phyloP scores from a whole-genome alignment of 2,329 filamentous ascomycete genomes.

The Pseudopithomyces maydicus region DNA sequence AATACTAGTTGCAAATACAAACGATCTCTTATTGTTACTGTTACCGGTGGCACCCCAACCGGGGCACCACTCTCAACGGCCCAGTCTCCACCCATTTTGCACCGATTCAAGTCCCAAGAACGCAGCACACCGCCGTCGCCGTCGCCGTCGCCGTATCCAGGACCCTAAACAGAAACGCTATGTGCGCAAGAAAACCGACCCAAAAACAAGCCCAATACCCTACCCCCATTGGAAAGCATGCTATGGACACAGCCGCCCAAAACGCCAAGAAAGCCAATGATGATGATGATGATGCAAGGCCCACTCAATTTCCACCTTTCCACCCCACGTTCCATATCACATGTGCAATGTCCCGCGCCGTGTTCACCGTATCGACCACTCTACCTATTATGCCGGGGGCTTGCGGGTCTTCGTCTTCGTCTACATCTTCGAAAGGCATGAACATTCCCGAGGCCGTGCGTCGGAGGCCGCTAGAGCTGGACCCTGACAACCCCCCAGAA shows the following conservation, averaged over 20 bases:
- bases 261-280: conserved; percentile 20
- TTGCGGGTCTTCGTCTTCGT: conserved; percentile 66
- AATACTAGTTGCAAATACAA: too few species aligned
- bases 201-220: not conserved
- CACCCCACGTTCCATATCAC: conserved; percentile 72
- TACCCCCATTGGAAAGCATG: not conserved
- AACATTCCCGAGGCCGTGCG: conserved; percentile 88
- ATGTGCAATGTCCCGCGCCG: conserved; percentile 66
- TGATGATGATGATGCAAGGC: conserved; percentile 14
- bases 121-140: not conserved
- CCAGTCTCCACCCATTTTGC: too few species aligned
- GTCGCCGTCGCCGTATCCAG: too few species aligned
- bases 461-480: conserved; percentile 63
- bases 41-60: too few species aligned
- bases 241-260: conserved; percentile 5
- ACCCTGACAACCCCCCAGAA: conserved; percentile 22
- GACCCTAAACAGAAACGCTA: not conserved
- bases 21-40: too few species aligned
- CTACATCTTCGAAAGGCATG: conserved; percentile 82
- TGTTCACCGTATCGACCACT: conserved; percentile 78
- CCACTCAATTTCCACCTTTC: conserved; percentile 48
- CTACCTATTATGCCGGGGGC: conserved; percentile 72
- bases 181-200: not conserved
- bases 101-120: too few species aligned
- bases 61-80: too few species aligned